Evolutionary conservation across 208 protist species (phyloP).

Genomic region (Leishmania tarentolae): DNA sequence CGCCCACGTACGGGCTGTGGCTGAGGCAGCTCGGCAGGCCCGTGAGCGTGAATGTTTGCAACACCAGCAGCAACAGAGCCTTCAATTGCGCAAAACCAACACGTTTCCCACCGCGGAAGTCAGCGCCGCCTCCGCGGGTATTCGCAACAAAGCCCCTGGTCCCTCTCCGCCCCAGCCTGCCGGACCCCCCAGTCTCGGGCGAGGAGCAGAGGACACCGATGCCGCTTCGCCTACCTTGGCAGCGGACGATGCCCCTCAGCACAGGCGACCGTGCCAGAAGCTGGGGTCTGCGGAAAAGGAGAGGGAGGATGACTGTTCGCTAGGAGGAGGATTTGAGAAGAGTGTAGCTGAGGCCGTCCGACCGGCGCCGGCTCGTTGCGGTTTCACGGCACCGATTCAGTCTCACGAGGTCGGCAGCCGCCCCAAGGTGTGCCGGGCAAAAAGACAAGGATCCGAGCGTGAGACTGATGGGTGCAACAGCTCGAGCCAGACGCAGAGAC

Average conservation of each 20-base stretch:
- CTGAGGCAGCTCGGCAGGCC: constrained; percentile 19
- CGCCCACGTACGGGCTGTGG: constrained; percentile 17
- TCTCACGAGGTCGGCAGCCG: not conserved
- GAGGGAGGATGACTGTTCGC: not conserved
- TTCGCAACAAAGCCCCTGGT: not conserved
- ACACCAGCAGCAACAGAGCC: constrained; percentile 21
- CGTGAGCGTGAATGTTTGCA: constrained; percentile 23
- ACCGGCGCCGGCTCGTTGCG: not conserved
- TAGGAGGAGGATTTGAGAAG: not conserved
- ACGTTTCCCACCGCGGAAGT: not conserved
- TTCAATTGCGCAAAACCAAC: not conserved
- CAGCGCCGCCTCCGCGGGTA: not conserved
- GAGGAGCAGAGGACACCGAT: too few relatives aligned
- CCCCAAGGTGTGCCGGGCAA: not conserved
- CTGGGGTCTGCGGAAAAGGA: not conserved
- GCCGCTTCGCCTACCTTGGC: not conserved
- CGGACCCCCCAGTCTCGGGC: not conserved
- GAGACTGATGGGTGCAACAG: not conserved
- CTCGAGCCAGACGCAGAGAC: not conserved
- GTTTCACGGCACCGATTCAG: constrained; percentile 3
- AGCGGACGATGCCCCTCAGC: not conserved
- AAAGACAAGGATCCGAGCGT: not conserved
- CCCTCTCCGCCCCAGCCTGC: not conserved
- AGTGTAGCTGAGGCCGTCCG: not conserved
- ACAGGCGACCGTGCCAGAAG: not conserved